Evolutionary conservation across 23 red algal genomes (phyloP).

Genomic region (Gracilaria caudata): DNA sequence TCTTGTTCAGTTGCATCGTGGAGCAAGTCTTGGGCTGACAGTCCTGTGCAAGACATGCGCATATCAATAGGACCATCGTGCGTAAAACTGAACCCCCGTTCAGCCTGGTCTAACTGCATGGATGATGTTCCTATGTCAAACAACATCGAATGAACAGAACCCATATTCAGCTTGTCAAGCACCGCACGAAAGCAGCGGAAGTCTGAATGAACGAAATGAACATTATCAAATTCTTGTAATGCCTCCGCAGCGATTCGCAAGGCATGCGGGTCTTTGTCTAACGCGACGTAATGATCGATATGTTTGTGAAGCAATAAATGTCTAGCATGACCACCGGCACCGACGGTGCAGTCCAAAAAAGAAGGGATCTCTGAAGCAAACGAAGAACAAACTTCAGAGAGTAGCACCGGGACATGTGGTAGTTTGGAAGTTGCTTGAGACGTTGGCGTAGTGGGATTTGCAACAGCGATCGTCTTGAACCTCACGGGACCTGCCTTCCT

Average conservation of each 20-base stretch:
- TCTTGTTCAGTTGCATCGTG: conserved; percentile 66
- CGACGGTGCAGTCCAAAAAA: conserved; percentile 93
- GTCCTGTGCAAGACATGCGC: conserved; percentile 71
- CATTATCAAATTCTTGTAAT: conserved; percentile 30
- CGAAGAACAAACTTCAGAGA: conserved; percentile 48
- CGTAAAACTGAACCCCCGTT: conserved; percentile 81
- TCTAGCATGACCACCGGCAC: conserved; percentile 86
- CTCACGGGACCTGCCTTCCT: not conserved
- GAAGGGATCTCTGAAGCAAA: conserved; percentile 34
- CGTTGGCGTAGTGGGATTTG: not conserved
- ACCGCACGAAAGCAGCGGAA: conserved; percentile 58
- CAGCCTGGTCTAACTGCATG: conserved; percentile 92
- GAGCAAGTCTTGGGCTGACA: conserved; percentile 83
- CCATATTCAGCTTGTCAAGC: not conserved
- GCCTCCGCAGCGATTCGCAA: conserved; percentile 37
- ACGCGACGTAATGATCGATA: conserved; percentile 72
- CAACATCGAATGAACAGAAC: conserved; percentile 69
- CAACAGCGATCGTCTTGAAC: not conserved
- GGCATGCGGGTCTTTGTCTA: conserved; percentile 88
- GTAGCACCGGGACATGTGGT: conserved; percentile 64
- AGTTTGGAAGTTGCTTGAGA: not conserved
- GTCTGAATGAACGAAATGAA: conserved; percentile 74
- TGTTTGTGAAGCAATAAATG: conserved; percentile 28
- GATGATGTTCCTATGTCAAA: conserved; percentile 88
- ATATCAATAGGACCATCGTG: conserved; percentile 94